phyloP scores from a whole-genome alignment of 148 eudicot genomes.

The Selenicereus undatus region DNA sequence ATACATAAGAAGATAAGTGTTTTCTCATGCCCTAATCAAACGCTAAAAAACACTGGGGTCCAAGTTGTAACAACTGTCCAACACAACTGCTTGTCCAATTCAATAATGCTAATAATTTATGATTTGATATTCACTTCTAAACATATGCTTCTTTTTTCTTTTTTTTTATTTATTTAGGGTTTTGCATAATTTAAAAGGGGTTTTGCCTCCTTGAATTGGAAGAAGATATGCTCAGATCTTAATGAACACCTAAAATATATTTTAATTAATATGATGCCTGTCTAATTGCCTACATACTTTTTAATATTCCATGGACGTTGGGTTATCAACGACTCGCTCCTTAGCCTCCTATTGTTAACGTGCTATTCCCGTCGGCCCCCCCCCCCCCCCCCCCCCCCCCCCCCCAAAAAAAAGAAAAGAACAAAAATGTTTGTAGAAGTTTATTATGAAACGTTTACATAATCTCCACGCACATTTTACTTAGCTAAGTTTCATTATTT shows the following conservation, averaged over 20 bases:
- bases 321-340: slow-evolving; percentile 48
- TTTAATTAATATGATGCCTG: slow-evolving; percentile 35
- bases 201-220: slow-evolving; percentile 44
- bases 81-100: slow-evolving; percentile 41
- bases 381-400: background rate
- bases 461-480: too few species aligned
- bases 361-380: slow-evolving; percentile 5
- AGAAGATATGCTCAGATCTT: slow-evolving; percentile 90
- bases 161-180: too few species aligned
- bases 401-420: slow-evolving; percentile 26
- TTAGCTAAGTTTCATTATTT: too few species aligned
- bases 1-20: background rate
- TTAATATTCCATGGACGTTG: slow-evolving; percentile 46
- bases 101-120: slow-evolving; percentile 34
- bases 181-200: slow-evolving; percentile 7
- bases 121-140: slow-evolving; percentile 43
- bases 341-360: slow-evolving; percentile 23
- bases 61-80: slow-evolving; percentile 58
- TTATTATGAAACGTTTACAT: too few species aligned
- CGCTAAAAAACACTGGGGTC: slow-evolving; percentile 40
- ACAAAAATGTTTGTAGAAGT: too few species aligned
- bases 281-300: slow-evolving; percentile 71
- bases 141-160: slow-evolving; percentile 32
- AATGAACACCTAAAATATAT: slow-evolving; percentile 48
- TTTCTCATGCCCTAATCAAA: slow-evolving; percentile 9